Conservation (phyloP, 2,329 filamentous ascomycete species). For the Ophiocordyceps camponoti-leonardi region DNA sequence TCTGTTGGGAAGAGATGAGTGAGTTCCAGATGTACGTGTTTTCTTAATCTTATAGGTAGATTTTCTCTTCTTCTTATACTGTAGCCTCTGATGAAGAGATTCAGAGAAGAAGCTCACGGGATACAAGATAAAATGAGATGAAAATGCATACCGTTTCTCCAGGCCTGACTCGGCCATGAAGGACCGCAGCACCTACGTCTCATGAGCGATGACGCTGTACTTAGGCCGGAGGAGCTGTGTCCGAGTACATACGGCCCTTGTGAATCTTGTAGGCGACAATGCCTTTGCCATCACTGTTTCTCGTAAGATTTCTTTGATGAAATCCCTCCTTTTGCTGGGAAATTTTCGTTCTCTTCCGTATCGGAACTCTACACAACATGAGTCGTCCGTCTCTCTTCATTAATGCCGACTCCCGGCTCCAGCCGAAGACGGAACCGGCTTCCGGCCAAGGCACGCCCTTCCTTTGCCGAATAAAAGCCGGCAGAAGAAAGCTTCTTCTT, state of each 20-base stretch:
- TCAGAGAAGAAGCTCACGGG: no score
- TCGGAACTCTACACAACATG: not conserved
- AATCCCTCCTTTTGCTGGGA: no score
- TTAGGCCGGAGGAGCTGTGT: not conserved
- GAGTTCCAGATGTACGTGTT: not conserved
- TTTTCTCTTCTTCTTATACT: no score
- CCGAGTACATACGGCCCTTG: slow-evolving; percentile 12
- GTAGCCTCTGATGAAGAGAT: no score
- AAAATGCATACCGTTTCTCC: slow-evolving; percentile 53
- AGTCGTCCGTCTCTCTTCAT: not conserved
- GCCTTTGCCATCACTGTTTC: not conserved
- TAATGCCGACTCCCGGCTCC: not conserved
- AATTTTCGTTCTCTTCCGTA: not conserved
- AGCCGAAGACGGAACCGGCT: not conserved
- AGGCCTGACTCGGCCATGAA: slow-evolving; percentile 76
- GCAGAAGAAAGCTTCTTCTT: no score
- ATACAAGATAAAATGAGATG: not conserved
- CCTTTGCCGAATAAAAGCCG: not conserved
- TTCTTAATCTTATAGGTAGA: no score
- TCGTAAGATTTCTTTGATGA: no score
- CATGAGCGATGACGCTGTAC: not conserved
- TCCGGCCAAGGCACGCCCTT: no score
- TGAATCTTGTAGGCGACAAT: slow-evolving; percentile 14
- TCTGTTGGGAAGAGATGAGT: not conserved
- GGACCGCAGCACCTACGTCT: slow-evolving; percentile 59